These are phyloP conservation scores for Beauveria brongniartii DNA, from an alignment of 2,329 filamentous ascomycete genomes.

Conservation along the genomic window DNA sequence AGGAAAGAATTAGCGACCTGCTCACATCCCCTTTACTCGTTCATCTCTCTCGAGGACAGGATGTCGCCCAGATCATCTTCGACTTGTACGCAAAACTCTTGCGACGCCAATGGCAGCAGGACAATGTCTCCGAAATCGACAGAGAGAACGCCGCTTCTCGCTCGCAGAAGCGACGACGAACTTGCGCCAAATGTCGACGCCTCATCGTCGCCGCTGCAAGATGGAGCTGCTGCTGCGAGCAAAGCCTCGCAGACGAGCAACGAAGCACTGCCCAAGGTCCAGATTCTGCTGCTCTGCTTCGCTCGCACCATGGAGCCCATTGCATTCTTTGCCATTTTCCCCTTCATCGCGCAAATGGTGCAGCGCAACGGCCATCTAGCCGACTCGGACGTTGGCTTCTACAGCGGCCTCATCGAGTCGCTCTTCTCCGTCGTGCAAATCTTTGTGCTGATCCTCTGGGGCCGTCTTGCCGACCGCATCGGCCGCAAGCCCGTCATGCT, in stretches of 20 bases:
- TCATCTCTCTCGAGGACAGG: not conserved
- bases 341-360: constrained; percentile 74
- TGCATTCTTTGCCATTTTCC: constrained; percentile 75
- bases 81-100: too few relatives aligned
- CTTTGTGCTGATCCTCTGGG: constrained; percentile 68
- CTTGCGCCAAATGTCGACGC: not conserved
- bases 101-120: not conserved
- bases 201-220: not conserved
- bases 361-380: constrained; percentile 53
- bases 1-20: not conserved
- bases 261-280: constrained; percentile 45
- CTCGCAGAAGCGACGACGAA: not conserved
- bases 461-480: constrained; percentile 49
- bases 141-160: not conserved
- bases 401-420: constrained; percentile 65
- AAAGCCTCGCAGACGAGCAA: constrained; percentile 16
- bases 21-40: not conserved
- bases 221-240: not conserved
- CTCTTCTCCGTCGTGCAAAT: constrained; percentile 71
- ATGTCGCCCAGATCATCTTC: not conserved
- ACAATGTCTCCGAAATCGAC: not conserved
- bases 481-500: constrained; percentile 69
- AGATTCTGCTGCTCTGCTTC: constrained; percentile 67
- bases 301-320: constrained; percentile 66
- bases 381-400: constrained; percentile 65